Evolutionary conservation across 768 basidiomycete genomes (phyloP).

Genomic region (Lactifluus piperatus): DNA sequence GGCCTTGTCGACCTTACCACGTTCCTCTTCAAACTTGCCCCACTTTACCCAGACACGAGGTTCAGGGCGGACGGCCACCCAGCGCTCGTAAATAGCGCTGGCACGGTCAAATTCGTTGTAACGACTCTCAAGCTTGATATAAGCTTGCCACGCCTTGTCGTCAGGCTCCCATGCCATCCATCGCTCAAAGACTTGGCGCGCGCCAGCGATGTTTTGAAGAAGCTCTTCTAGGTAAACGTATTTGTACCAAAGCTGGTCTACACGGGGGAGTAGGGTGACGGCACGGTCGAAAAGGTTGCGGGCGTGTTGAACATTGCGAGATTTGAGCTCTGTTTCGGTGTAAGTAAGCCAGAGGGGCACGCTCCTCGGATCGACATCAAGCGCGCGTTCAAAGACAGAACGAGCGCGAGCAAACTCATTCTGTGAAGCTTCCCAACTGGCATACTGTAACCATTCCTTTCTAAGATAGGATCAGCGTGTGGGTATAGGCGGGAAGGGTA

Average conservation of each 20-base stretch:
- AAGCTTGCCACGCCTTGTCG: slow-evolving; percentile 99
- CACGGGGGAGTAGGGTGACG: slow-evolving; percentile 90
- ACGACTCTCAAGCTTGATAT: slow-evolving; percentile 94
- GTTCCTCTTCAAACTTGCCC: slow-evolving; percentile 58
- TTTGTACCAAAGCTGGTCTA: slow-evolving; percentile 99
- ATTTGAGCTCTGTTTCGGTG: slow-evolving; percentile 96
- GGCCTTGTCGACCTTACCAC: slow-evolving; percentile 53
- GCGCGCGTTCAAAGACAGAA: slow-evolving; percentile 92
- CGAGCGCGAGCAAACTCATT: slow-evolving; percentile 93
- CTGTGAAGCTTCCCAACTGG: slow-evolving; percentile 91
- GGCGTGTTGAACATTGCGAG: slow-evolving; percentile 93
- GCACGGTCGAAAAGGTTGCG: slow-evolving; percentile 96
- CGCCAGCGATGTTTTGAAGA: slow-evolving; percentile 90
- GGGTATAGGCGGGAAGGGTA: neutral
- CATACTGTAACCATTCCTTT: slow-evolving; percentile 83
- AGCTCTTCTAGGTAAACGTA: slow-evolving; percentile 98
- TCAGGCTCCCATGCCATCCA: slow-evolving; percentile 99
- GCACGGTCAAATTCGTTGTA: slow-evolving; percentile 90
- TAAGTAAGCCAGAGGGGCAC: slow-evolving; percentile 91
- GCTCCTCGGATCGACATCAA: slow-evolving; percentile 89
- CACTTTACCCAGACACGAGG: slow-evolving; percentile 59
- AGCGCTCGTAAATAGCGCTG: slow-evolving; percentile 86
- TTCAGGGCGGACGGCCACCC: slow-evolving; percentile 66
- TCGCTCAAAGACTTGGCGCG: slow-evolving; percentile 94
- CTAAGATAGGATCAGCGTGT: slow-evolving; percentile 29